A percentile compares a stretch with the other conserved stretches of the same genome.
These are phyloP conservation scores for Xylaria sp. DNA, from an alignment of 2,329 filamentous ascomycete species.

Conservation along the genomic window DNA sequence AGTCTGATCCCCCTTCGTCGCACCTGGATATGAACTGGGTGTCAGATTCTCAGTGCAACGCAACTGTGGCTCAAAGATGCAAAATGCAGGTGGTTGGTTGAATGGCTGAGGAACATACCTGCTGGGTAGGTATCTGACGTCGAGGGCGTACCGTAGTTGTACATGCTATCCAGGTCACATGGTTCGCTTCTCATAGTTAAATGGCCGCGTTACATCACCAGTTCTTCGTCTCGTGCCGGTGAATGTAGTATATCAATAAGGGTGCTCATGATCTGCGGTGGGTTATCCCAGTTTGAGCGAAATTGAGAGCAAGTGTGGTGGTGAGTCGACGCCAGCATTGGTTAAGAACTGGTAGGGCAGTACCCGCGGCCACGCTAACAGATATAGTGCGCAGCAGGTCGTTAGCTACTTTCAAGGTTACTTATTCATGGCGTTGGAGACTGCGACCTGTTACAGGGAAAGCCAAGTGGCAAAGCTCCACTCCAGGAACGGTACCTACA, in stretches of 20 bases:
- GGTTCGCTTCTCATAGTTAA: conserved; percentile 17
- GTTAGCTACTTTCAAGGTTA: neutral
- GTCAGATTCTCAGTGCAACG: conserved; percentile 23
- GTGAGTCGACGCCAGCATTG: conserved; percentile 8
- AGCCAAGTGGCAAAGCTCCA: conserved; percentile 31
- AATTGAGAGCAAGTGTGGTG: conserved; percentile 15
- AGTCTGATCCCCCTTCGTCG: conserved; percentile 23
- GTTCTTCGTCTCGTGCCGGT: conserved; percentile 20
- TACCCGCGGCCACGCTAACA: conserved; percentile 13
- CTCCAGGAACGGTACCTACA: conserved; percentile 23
- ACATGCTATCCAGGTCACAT: conserved; percentile 30
- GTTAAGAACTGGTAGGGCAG: conserved; percentile 13
- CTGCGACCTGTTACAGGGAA: conserved; percentile 20
- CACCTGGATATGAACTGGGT: conserved; percentile 14
- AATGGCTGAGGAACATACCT: conserved; percentile 17
- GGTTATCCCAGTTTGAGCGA: conserved; percentile 21
- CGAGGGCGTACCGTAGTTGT: neutral
- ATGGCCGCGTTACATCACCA: conserved; percentile 33
- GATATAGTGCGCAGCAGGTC: conserved; percentile 4
- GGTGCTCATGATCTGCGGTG: conserved; percentile 24
- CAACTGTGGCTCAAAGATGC: conserved; percentile 20
- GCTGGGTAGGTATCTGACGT: neutral
- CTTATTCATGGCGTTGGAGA: conserved; percentile 18
- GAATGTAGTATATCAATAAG: neutral
- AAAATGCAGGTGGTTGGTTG: conserved; percentile 4